These are phyloP conservation scores for Hexamita inflata DNA, from an alignment of 208 protist genomes.

Conservation along the genomic window DNA sequence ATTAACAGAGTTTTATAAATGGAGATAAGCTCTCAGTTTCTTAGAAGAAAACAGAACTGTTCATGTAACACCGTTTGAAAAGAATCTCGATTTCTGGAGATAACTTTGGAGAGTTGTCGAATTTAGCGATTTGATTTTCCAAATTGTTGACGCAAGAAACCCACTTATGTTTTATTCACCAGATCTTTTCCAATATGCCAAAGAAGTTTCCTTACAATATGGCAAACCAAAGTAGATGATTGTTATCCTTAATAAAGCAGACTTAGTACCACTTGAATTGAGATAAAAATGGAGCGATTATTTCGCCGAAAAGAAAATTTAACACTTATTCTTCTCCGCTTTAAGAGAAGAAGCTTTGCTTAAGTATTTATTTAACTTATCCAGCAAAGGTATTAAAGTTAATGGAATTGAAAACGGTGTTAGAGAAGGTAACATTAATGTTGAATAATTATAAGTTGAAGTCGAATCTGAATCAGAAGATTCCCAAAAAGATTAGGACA, in stretches of 20 bases:
- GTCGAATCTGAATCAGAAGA: no score
- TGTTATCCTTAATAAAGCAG: conserved; percentile 40
- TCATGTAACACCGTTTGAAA: conserved; percentile 38
- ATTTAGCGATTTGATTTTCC: conserved; percentile 34
- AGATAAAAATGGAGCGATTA: conserved; percentile 33
- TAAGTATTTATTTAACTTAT: no score
- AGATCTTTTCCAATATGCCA: conserved; percentile 35
- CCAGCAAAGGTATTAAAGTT: no score
- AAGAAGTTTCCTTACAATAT: not conserved
- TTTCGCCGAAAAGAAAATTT: conserved; percentile 21
- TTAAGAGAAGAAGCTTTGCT: conserved; percentile 20
- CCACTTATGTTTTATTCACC: conserved; percentile 32
- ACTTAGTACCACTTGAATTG: conserved; percentile 28
- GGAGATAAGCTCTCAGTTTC: conserved; percentile 25
- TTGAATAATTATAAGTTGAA: no score
- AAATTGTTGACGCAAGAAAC: conserved; percentile 41
- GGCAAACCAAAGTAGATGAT: conserved; percentile 4
- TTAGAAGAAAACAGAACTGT: conserved; percentile 6
- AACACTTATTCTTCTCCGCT: conserved; percentile 28
- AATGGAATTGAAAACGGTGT: no score
- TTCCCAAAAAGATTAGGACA: no score
- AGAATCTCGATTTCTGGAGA: conserved; percentile 40
- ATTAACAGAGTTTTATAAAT: conserved; percentile 26
- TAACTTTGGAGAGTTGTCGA: conserved; percentile 48
- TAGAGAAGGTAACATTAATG: no score